Evolutionary conservation across 2,329 filamentous ascomycete species (phyloP).

Genomic region (Alternaria arborescens): DNA sequence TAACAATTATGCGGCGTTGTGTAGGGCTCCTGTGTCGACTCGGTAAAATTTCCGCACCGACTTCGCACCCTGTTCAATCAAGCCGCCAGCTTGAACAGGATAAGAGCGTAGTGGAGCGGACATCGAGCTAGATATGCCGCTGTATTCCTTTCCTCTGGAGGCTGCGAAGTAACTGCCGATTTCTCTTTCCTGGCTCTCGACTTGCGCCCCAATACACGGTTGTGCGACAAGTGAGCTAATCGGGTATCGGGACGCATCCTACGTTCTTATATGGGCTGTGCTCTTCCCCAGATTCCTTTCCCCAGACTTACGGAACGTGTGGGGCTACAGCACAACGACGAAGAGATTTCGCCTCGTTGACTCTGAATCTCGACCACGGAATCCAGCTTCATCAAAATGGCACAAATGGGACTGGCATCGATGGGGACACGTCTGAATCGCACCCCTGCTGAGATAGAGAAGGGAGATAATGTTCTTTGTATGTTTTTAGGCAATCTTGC

Average conservation of each 20-base stretch:
- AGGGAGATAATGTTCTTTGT: constrained; percentile 35
- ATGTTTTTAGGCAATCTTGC: constrained; percentile 7
- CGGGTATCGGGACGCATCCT: constrained; percentile 25
- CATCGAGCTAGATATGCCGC: constrained; percentile 29
- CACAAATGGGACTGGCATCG: constrained; percentile 11
- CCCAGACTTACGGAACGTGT: constrained; percentile 33
- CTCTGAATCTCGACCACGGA: constrained; percentile 6
- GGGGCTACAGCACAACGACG: constrained; percentile 22
- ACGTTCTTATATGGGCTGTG: constrained; percentile 41
- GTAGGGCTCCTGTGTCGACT: constrained; percentile 32
- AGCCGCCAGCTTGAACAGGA: constrained; percentile 26
- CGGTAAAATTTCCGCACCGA: constrained; percentile 32
- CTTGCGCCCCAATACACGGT: constrained; percentile 19
- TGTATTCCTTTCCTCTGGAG: constrained; percentile 20
- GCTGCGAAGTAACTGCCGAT: constrained; percentile 42
- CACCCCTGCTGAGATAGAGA: constrained; percentile 25
- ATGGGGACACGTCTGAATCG: constrained; percentile 10
- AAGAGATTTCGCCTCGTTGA: constrained; percentile 13
- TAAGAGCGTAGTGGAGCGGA: constrained; percentile 20
- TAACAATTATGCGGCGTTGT: constrained; percentile 22
- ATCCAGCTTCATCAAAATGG: constrained; percentile 14
- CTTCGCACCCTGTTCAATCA: constrained; percentile 27
- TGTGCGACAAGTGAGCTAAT: background rate
- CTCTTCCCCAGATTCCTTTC: constrained; percentile 40
- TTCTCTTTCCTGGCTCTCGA: constrained; percentile 24